phyloP scores from a whole-genome alignment of 257 asterid genomes.

The Nicotiana sylvestris region DNA sequence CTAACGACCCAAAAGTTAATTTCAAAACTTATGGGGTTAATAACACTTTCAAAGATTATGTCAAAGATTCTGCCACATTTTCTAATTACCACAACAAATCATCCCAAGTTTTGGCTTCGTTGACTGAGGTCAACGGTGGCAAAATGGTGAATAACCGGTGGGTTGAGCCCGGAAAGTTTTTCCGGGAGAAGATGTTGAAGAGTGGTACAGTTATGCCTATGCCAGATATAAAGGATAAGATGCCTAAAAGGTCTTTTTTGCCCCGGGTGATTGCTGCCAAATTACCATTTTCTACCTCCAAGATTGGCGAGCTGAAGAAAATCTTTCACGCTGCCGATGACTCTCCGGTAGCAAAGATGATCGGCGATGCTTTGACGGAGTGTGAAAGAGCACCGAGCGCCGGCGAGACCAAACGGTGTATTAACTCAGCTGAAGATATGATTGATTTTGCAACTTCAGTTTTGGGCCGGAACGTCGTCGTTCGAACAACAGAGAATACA shows the following conservation, averaged over 20 bases:
- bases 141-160: constrained; percentile 36
- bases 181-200: constrained; percentile 65
- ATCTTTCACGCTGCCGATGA: constrained; percentile 65
- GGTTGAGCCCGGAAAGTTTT: constrained; percentile 88
- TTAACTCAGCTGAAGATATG: constrained; percentile 83
- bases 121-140: constrained; percentile 20
- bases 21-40: constrained; percentile 65
- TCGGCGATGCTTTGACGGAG: constrained; percentile 45
- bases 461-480: constrained; percentile 71
- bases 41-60: constrained; percentile 63
- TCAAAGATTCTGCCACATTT: constrained; percentile 41
- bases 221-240: constrained; percentile 85
- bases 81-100: constrained; percentile 43
- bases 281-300: constrained; percentile 78
- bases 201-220: constrained; percentile 65
- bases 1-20: constrained; percentile 19
- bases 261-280: constrained; percentile 69
- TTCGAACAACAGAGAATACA: constrained; percentile 48
- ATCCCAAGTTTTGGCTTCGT: constrained; percentile 18
- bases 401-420: constrained; percentile 84
- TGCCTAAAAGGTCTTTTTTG: constrained; percentile 89
- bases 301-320: constrained; percentile 36
- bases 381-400: constrained; percentile 77
- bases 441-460: constrained; percentile 79
- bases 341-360: constrained; percentile 43